Evolutionary conservation across 495 filamentous ascomycete genomes (phyloP).

Genomic region (Aspergillus nidulans): DNA sequence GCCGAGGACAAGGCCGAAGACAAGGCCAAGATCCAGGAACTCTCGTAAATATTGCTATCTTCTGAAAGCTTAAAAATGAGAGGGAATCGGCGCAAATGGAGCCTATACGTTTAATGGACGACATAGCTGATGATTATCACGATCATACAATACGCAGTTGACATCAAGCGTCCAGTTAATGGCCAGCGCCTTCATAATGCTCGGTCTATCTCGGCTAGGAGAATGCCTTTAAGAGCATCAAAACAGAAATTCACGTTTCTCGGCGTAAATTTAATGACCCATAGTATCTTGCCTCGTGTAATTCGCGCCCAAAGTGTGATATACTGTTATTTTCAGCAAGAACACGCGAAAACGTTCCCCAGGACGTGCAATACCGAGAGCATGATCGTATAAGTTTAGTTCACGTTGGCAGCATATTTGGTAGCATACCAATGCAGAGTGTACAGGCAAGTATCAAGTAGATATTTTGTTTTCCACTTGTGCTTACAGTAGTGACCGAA

Average conservation of each 20-base stretch:
- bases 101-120: slow-evolving; percentile 5
- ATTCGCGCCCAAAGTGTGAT: too few species aligned
- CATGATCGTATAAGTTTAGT: too few species aligned
- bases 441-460: too few species aligned
- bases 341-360: too few species aligned
- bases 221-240: slow-evolving; percentile 2
- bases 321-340: too few species aligned
- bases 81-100: neutral
- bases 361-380: too few species aligned
- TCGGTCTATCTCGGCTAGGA: slow-evolving; percentile 1
- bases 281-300: too few species aligned
- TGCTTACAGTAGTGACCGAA: too few species aligned
- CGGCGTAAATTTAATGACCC: too few species aligned
- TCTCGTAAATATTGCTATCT: slow-evolving; percentile 37
- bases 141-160: slow-evolving; percentile 6
- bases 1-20: slow-evolving; percentile 52
- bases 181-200: slow-evolving; percentile 1
- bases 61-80: neutral
- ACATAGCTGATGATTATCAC: slow-evolving; percentile 3
- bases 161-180: neutral
- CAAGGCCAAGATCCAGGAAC: slow-evolving; percentile 55
- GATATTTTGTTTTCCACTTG: too few species aligned
- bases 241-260: slow-evolving; percentile 1
- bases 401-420: too few species aligned
- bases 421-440: too few species aligned